These are phyloP conservation scores for Mycena vulgaris DNA, from an alignment of 768 basidiomycete genomes.

Conservation along the genomic window DNA sequence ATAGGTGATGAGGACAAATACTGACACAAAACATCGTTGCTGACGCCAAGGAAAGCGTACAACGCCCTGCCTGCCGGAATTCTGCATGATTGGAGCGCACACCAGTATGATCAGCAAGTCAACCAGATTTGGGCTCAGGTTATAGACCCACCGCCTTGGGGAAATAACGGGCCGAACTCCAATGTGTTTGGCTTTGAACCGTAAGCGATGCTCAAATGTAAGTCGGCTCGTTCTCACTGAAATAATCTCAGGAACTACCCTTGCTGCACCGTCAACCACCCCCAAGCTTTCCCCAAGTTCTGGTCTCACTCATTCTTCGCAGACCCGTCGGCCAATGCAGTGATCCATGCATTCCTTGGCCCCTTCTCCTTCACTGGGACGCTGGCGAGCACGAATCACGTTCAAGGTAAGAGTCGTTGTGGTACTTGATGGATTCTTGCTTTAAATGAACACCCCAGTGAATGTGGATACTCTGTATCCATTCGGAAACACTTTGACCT, in stretches of 20 bases:
- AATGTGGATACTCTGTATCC: slow-evolving; percentile 57
- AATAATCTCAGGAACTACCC: slow-evolving; percentile 54
- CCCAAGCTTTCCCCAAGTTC: slow-evolving; percentile 59
- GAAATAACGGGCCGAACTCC: slow-evolving; percentile 55
- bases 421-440: neutral
- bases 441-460: slow-evolving; percentile 40
- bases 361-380: slow-evolving; percentile 55
- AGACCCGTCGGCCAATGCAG: slow-evolving; percentile 45
- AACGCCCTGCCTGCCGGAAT: slow-evolving; percentile 59
- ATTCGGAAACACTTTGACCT: slow-evolving; percentile 55
- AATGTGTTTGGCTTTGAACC: slow-evolving; percentile 63
- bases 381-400: slow-evolving; percentile 49
- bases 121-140: slow-evolving; percentile 61
- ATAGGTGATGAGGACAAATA: slow-evolving; percentile 46
- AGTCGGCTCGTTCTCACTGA: neutral
- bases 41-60: slow-evolving; percentile 47
- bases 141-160: slow-evolving; percentile 57
- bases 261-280: slow-evolving; percentile 62
- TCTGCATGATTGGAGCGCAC: slow-evolving; percentile 57
- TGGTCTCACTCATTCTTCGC: slow-evolving; percentile 60
- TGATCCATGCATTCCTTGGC: slow-evolving; percentile 57
- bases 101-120: slow-evolving; percentile 62
- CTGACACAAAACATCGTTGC: neutral
- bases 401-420: slow-evolving; percentile 46
- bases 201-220: slow-evolving; percentile 40